phyloP scores from a whole-genome alignment of 75 land plant genomes.

The Selaginella moellendorffii region DNA sequence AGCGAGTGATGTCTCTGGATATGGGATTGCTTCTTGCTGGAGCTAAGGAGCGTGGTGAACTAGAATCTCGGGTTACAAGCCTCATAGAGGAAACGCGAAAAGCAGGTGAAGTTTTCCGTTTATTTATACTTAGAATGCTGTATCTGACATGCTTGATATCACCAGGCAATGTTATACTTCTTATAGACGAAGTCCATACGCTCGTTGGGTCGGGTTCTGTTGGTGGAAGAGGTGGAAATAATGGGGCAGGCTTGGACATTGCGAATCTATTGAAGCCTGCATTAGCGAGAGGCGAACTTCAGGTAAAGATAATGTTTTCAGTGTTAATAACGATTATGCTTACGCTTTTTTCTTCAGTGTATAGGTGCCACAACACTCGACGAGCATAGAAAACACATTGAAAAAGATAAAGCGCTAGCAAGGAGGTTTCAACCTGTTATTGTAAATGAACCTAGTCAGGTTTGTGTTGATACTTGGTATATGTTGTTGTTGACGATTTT shows the following conservation, averaged over 20 bases:
- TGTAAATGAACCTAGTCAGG: slow-evolving; percentile 75
- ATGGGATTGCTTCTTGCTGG: slow-evolving; percentile 84
- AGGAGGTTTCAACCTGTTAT: slow-evolving; percentile 84
- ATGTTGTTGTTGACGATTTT: neutral
- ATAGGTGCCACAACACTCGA: slow-evolving; percentile 79
- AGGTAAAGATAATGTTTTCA: slow-evolving; percentile 34
- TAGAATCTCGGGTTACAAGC: slow-evolving; percentile 60
- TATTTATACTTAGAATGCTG: neutral
- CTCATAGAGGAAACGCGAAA: slow-evolving; percentile 54
- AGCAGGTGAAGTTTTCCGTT: slow-evolving; percentile 21
- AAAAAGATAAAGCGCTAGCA: slow-evolving; percentile 86
- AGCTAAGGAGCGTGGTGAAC: slow-evolving; percentile 71
- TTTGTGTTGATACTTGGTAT: slow-evolving; percentile 10
- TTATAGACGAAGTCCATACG: slow-evolving; percentile 88
- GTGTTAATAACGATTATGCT: slow-evolving; percentile 1
- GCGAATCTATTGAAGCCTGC: slow-evolving; percentile 69
- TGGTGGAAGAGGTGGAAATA: slow-evolving; percentile 43
- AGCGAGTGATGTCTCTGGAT: slow-evolving; percentile 71
- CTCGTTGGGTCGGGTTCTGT: slow-evolving; percentile 71
- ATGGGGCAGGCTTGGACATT: slow-evolving; percentile 66
- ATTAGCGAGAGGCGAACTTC: slow-evolving; percentile 73
- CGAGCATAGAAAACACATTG: slow-evolving; percentile 76
- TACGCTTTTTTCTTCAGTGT: slow-evolving; percentile 36
- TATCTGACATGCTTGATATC: neutral
- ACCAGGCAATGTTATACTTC: slow-evolving; percentile 60